Conservation (phyloP, 148 eudicot species). For the Bassia scoparia region DNA sequence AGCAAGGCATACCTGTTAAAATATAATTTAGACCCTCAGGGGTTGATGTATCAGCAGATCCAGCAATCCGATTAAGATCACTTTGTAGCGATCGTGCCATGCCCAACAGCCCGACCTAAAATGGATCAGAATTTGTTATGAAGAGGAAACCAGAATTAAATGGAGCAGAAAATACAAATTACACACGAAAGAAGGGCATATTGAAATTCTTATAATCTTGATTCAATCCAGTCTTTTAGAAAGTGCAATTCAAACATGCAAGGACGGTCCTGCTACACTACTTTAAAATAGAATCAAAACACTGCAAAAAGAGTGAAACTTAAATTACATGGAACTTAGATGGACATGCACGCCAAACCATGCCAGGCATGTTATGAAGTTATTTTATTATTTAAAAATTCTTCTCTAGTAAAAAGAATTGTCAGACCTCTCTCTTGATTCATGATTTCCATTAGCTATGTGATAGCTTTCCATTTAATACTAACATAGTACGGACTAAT, state of each 20-base stretch:
- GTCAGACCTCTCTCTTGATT: not conserved
- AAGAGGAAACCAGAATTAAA: not conserved
- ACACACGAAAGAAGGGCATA: not conserved
- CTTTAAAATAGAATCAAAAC: not conserved
- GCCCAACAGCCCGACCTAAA: constrained; percentile 84
- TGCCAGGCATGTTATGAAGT: not conserved
- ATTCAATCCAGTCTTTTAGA: not conserved
- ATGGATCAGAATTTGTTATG: not conserved
- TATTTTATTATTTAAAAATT: no score
- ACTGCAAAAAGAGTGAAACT: not conserved
- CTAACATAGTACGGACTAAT: not conserved
- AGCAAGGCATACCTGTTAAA: constrained; percentile 54
- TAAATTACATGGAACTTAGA: not conserved
- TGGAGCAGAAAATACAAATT: not conserved
- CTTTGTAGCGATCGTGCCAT: constrained; percentile 76
- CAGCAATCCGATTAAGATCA: constrained; percentile 86
- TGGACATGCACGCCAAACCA: not conserved
- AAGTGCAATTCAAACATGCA: not conserved
- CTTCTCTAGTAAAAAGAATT: not conserved
- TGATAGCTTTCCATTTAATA: not conserved
- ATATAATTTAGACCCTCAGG: constrained; percentile 73
- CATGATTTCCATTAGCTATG: not conserved
- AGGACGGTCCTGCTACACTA: not conserved
- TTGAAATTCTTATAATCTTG: not conserved
- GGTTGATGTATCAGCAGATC: constrained; percentile 77